Evolutionary conservation across 164 flowering plant genomes (phyloP), one percentile per base, ranked within the genome.

Genomic region (Chimonanthus praecox): DNA sequence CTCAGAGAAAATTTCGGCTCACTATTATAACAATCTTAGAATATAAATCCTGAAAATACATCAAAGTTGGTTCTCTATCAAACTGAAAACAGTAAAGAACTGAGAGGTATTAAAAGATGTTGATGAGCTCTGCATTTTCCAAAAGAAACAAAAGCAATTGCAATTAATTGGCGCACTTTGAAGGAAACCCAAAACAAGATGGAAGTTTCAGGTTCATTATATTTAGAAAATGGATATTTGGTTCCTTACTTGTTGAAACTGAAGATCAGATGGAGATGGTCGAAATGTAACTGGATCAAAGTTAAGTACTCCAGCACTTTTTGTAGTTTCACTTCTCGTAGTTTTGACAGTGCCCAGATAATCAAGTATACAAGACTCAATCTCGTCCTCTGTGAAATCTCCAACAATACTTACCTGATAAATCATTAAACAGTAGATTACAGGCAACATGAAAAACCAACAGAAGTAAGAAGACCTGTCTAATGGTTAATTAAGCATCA

Each of bases 351-450:
- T 96, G 48, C 99, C 99, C 62, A 96, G 80, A 82, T 94, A 96
- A 85, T 96, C 98, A 78, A 96, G 87, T 76, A 96, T 86, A 75
- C 98, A 96, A 65, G 95, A 87, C 76, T 94, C 95, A 50, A 96
- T 84, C n/a, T 91, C 97, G 77, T 88, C 93, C 78, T 92, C 94
- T 7, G 95, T 82, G 87, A 96, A 96, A 79, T 96, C 99, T 67
- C 99, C 99, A 21, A 96, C 97, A 75, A 96, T 84, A 79, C 97
- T 92, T 13, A 96, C 97, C 99, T 96, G 80, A 65, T 78, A 63
- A 72, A 69, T 18, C 66, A 64, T 18, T 67, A 4, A 69, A 43
- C 20, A 10, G 8, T 7, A n/a, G 46, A 5, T 10, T 64, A n/a
- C 46, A 50, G 50, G 13, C 21, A 58, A 71, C 13, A 62, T 13